These are phyloP conservation scores for Magnaporthiopsis rhizophila DNA, from an alignment of 2,329 filamentous ascomycete genomes.

Conservation along the genomic window DNA sequence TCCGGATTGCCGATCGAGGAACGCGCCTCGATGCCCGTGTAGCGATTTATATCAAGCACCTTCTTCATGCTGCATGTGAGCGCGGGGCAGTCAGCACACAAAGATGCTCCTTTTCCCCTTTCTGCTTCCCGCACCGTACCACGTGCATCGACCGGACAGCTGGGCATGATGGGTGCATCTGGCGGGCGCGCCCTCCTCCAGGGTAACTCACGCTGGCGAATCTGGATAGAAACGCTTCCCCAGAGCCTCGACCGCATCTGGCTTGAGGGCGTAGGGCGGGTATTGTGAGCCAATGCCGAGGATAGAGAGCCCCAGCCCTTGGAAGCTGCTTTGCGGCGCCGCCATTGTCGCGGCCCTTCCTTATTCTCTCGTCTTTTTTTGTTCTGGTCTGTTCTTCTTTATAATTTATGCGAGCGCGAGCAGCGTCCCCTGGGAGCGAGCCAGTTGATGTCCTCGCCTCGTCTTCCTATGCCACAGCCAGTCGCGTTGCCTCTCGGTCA, in stretches of 20 bases:
- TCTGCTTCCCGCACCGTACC: no score
- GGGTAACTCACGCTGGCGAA: conserved; percentile 43
- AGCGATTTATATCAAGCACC: conserved; percentile 54
- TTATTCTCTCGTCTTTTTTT: background rate
- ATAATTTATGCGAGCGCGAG: background rate
- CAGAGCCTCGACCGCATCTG: conserved; percentile 43
- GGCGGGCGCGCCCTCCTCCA: background rate
- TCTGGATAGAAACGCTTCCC: conserved; percentile 51
- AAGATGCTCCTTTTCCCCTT: background rate
- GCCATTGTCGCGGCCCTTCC: background rate
- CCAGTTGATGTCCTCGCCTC: background rate
- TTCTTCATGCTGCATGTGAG: conserved; percentile 46
- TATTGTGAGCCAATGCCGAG: conserved; percentile 53
- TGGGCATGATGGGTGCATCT: background rate
- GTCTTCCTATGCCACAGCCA: no score
- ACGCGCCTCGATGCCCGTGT: conserved; percentile 55
- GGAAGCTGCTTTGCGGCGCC: conserved; percentile 31
- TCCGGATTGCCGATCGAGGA: conserved; percentile 54
- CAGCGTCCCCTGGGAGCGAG: background rate
- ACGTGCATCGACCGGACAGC: no score
- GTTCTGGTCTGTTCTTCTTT: background rate
- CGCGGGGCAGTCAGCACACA: background rate
- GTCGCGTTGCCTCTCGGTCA: background rate
- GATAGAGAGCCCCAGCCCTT: conserved; percentile 51
- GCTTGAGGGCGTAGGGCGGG: conserved; percentile 44